Base-by-base conservation (phyloP, 2,329 filamentous ascomycete species). In the Daldinia eschscholtzii region DNA sequence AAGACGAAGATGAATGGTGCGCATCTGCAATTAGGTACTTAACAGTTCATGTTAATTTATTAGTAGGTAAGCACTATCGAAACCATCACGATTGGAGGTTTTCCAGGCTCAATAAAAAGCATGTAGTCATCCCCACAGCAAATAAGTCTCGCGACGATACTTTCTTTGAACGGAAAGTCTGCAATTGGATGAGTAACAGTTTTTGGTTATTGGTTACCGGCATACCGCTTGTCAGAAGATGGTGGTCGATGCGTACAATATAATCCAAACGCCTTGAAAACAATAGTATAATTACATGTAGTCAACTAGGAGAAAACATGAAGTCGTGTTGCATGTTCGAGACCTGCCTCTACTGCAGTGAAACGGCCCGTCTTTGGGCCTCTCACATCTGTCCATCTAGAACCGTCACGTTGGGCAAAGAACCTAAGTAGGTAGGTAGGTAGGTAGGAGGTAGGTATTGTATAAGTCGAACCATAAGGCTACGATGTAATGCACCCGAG, bases 341-440 rank as follows among this genome's bases (percentile, higher is more conserved):
- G 67, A 62, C 57, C 61, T 64, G 53, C 44, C 26, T 64, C n/a
- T 41, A 41, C 52, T 58, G 33, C 46, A 37, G 28, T 33, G 23
- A 70, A 67, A 67, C 60, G 67, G 67, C 44, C 64, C 64, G 67
- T 70, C 56, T 70, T 62, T 60, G 33, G 64, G 64, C 35, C 56
- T 37, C 39, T 56, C 12, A 13, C 4, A n/a, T 39, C 13, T 42
- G 30, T 41, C 10, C 4, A n/a, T 39, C 13, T 42, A 26, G 33
- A 28, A 44, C 62, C 10, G 39, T 13, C 7, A n/a, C n/a, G 26
- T 20, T 20, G 23, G 56, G 48, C 41, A 39, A 59, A 28, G 18
- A 35, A 55, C 52, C 5, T 55, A 13, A 37, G 37, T 26, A 26
- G 13, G 2, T 23, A 23, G 20, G 20, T 23, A 23, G 1, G 1